Percentiles rank a stretch among this genome's conserved stretches.
phyloP scores from a whole-genome alignment of 176 grass and related monocot species.

The Bonia amplexicaulis region DNA sequence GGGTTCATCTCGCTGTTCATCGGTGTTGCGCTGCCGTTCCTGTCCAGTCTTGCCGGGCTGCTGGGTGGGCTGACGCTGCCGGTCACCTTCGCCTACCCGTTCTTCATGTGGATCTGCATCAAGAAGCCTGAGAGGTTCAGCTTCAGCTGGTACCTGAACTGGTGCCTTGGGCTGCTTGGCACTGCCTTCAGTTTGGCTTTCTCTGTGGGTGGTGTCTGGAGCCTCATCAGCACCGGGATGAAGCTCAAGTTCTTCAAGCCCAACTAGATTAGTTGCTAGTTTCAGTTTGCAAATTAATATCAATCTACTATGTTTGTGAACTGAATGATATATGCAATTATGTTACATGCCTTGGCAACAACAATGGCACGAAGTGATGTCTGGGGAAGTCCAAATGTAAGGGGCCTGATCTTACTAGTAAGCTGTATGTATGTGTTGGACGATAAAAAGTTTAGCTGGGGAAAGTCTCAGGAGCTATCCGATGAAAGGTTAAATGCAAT shows the following conservation, averaged over 20 bases:
- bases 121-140: slow-evolving; percentile 86
- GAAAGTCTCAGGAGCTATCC: neutral
- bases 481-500: neutral
- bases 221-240: slow-evolving; percentile 80
- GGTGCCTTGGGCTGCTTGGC: slow-evolving; percentile 68
- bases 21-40: slow-evolving; percentile 76
- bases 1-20: slow-evolving; percentile 93
- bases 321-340: slow-evolving; percentile 7
- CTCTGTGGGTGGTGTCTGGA: slow-evolving; percentile 80
- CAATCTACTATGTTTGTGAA: neutral
- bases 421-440: neutral
- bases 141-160: slow-evolving; percentile 92
- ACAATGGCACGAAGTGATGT: neutral
- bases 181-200: slow-evolving; percentile 76
- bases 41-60: slow-evolving; percentile 82
- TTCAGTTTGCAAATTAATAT: neutral
- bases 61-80: slow-evolving; percentile 79
- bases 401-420: neutral
- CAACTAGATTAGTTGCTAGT: slow-evolving; percentile 34
- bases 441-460: neutral
- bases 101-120: slow-evolving; percentile 96
- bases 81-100: slow-evolving; percentile 90
- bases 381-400: neutral
- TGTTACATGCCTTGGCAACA: slow-evolving; percentile 1
- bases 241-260: slow-evolving; percentile 98